phyloP scores from a whole-genome alignment of 768 basidiomycete genomes.

The Mycena sanguinolenta region DNA sequence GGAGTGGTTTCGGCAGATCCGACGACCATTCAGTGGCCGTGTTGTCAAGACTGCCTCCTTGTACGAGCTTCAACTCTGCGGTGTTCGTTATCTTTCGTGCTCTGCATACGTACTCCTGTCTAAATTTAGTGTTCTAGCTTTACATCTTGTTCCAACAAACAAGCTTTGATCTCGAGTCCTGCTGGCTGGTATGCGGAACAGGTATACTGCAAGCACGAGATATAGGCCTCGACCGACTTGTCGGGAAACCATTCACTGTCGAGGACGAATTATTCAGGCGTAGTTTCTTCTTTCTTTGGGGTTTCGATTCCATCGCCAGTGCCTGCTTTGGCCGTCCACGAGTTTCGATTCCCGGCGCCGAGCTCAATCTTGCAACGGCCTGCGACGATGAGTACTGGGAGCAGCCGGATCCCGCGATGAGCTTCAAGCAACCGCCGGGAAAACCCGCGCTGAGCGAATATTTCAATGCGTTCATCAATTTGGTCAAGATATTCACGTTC shows the following conservation, averaged over 20 bases:
- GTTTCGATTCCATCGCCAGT: slow-evolving; percentile 48
- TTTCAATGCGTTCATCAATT: slow-evolving; percentile 56
- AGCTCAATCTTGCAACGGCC: slow-evolving; percentile 62
- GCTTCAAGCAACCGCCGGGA: slow-evolving; percentile 63
- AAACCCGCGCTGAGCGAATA: slow-evolving; percentile 54
- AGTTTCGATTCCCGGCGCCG: slow-evolving; percentile 47
- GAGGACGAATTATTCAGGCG: slow-evolving; percentile 61
- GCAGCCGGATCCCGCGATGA: slow-evolving; percentile 48
- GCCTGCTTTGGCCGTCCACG: slow-evolving; percentile 64
- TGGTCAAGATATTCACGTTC: slow-evolving; percentile 62
- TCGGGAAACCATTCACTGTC: slow-evolving; percentile 39
- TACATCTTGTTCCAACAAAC: slow-evolving; percentile 54
- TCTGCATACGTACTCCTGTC: slow-evolving; percentile 22
- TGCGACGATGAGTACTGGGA: slow-evolving; percentile 68
- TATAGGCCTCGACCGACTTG: slow-evolving; percentile 59
- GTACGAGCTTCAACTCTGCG: slow-evolving; percentile 69
- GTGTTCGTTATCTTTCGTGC: slow-evolving; percentile 49
- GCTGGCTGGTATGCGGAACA: slow-evolving; percentile 57
- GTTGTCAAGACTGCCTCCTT: slow-evolving; percentile 61
- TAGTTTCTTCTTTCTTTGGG: slow-evolving; percentile 46
- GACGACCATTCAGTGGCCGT: slow-evolving; percentile 63
- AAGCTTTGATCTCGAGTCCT: slow-evolving; percentile 53
- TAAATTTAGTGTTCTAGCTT: slow-evolving; percentile 40
- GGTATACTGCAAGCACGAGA: slow-evolving; percentile 63
- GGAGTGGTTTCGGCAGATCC: slow-evolving; percentile 60